phyloP scores from a whole-genome alignment of 345 rosid species.

The Microthlaspi erraticum region DNA sequence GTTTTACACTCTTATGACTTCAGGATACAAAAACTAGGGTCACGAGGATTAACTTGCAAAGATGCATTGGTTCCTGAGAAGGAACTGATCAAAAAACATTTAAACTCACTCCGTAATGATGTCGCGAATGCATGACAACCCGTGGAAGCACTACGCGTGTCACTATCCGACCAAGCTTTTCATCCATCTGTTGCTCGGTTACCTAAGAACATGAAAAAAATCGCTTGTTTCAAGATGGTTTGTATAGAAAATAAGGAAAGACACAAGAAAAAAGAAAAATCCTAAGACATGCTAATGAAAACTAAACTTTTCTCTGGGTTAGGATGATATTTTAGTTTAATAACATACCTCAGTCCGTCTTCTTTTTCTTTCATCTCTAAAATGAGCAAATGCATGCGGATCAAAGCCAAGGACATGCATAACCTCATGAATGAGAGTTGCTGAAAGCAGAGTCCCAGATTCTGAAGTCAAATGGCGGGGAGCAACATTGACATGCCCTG shows the following conservation, averaged over 20 bases:
- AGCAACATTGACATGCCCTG: slow-evolving; percentile 99
- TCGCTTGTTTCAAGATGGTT: not conserved
- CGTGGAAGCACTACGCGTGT: slow-evolving; percentile 97
- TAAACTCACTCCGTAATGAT: slow-evolving; percentile 87
- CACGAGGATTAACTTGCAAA: slow-evolving; percentile 10
- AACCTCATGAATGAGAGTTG: slow-evolving; percentile 98
- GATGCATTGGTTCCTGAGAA: slow-evolving; percentile 1
- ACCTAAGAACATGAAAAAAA: slow-evolving; percentile 56
- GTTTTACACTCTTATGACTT: slow-evolving; percentile 16
- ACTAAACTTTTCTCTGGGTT: not conserved
- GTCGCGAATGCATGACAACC: slow-evolving; percentile 93
- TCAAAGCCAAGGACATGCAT: slow-evolving; percentile 99
- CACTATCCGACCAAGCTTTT: slow-evolving; percentile 89
- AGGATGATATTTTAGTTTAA: slow-evolving; percentile 11
- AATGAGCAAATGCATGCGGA: slow-evolving; percentile 98
- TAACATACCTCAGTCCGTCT: slow-evolving; percentile 80
- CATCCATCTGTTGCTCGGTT: slow-evolving; percentile 84
- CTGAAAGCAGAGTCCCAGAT: slow-evolving; percentile 95
- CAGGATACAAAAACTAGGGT: slow-evolving; percentile 19
- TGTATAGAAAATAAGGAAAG: not conserved
- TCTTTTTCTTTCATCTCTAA: slow-evolving; percentile 97
- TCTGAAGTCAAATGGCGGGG: slow-evolving; percentile 99
- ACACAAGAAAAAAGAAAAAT: slow-evolving; percentile 2
- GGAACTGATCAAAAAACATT: not conserved
- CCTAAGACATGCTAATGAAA: not conserved